These are phyloP conservation scores for Colletotrichum simmondsii DNA, from an alignment of 2,329 filamentous ascomycete species.

Conservation along the genomic window DNA sequence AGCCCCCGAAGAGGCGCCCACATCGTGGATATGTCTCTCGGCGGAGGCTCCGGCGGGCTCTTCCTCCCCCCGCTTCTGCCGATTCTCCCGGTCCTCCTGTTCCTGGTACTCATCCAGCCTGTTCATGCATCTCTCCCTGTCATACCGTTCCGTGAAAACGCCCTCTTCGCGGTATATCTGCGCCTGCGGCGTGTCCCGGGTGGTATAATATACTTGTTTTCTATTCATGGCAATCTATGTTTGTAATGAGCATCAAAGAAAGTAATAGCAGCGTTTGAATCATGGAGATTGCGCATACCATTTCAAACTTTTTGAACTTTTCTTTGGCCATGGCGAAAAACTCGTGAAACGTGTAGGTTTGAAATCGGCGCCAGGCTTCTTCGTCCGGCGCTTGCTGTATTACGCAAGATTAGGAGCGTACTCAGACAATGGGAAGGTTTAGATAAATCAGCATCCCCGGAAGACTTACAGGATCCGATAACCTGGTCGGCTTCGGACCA, in stretches of 20 bases:
- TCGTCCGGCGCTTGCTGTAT: slow-evolving; percentile 4
- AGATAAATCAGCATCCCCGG: too few relatives aligned
- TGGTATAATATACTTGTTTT: not conserved
- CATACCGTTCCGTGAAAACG: not conserved
- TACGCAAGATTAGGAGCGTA: not conserved
- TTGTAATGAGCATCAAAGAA: not conserved
- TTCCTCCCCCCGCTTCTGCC: not conserved
- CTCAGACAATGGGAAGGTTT: not conserved
- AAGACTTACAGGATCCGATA: slow-evolving; percentile 6
- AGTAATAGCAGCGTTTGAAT: not conserved
- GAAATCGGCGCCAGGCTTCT: slow-evolving; percentile 10
- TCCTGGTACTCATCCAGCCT: not conserved
- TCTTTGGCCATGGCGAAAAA: slow-evolving; percentile 19
- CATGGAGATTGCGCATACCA: not conserved
- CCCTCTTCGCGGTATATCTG: slow-evolving; percentile 16
- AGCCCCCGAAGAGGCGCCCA: not conserved
- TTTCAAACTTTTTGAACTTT: slow-evolving; percentile 2
- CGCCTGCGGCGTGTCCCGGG: not conserved
- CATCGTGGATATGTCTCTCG: not conserved
- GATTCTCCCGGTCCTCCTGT: not conserved
- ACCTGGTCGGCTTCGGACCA: not conserved
- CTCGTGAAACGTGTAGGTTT: slow-evolving; percentile 2
- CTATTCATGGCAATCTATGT: not conserved
- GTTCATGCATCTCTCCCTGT: slow-evolving; percentile 16
- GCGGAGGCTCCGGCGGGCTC: not conserved